Percentiles rank a stretch among this genome's conserved stretches.
Conservation (phyloP, 129 eudicot genomes). For the Flaveria linearis region DNA sequence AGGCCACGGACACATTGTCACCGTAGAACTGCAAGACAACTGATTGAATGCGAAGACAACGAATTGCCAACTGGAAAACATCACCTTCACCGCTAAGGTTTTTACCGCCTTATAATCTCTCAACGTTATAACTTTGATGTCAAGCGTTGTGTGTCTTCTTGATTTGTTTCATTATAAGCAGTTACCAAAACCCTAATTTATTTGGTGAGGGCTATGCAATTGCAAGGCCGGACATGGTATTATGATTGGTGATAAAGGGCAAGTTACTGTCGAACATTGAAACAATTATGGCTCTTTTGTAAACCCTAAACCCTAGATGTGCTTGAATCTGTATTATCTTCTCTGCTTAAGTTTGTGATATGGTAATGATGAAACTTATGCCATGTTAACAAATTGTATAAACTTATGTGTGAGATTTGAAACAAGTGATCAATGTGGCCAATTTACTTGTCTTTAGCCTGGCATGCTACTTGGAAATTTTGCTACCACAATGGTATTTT, state of each 20-base stretch:
- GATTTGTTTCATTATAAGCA: background rate
- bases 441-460: background rate
- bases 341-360: no score
- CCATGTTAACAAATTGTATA: no score
- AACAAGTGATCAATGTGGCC: background rate
- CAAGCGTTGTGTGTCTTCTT: background rate
- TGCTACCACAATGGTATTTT: background rate
- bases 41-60: constrained; percentile 88
- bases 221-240: no score
- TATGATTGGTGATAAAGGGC: no score
- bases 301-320: no score
- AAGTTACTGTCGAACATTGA: no score
- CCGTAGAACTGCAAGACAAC: constrained; percentile 80
- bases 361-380: no score
- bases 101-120: background rate
- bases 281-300: no score
- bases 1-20: constrained; percentile 81
- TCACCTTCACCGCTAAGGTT: constrained; percentile 77
- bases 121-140: background rate
- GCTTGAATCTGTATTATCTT: no score
- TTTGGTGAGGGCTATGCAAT: no score
- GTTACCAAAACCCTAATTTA: background rate
- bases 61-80: constrained; percentile 85
- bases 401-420: no score
- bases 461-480: background rate